Percentiles rank a stretch among this genome's conserved stretches.
These are phyloP conservation scores for Pyrrhoderma lamaoense DNA, from an alignment of 1,284 basidiomycete species.

Conservation along the genomic window DNA sequence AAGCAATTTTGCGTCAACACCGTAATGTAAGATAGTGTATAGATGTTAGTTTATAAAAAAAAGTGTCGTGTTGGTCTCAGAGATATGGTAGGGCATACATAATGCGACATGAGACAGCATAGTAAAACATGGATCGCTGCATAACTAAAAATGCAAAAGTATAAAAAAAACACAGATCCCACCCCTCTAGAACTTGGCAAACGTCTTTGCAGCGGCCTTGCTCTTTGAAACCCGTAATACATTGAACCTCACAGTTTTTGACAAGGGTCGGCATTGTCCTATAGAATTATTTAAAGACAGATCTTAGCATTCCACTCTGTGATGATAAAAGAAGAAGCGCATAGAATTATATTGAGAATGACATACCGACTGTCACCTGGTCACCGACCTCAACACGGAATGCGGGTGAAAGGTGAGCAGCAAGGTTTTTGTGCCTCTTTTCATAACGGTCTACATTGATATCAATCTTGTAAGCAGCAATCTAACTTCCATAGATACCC, in stretches of 20 bases:
- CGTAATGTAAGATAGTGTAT: too few relatives aligned
- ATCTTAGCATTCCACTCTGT: too few relatives aligned
- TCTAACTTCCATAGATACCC: constrained; percentile 18
- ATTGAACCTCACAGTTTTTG: constrained; percentile 99
- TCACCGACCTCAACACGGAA: constrained; percentile 97
- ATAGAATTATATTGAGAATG: neutral
- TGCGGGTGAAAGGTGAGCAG: constrained; percentile 94
- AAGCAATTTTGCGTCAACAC: too few relatives aligned
- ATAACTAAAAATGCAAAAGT: constrained; percentile 22
- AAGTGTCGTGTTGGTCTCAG: neutral
- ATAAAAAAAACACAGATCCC: constrained; percentile 7
- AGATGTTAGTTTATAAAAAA: neutral
- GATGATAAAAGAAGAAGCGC: constrained; percentile 1
- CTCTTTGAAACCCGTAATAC: constrained; percentile 87
- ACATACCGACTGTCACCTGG: constrained; percentile 89
- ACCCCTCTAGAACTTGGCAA: constrained; percentile 81
- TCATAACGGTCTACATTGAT: constrained; percentile 75
- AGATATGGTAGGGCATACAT: constrained; percentile 2
- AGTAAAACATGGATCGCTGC: constrained; percentile 18
- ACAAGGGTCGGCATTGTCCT: constrained; percentile 98
- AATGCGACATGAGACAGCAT: constrained; percentile 11
- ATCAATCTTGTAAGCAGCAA: constrained; percentile 7
- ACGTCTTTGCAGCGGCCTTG: constrained; percentile 84
- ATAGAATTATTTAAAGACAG: constrained; percentile 5
- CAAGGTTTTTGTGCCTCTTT: constrained; percentile 98